A percentile compares a stretch with the other conserved stretches of the same genome.
phyloP scores from a whole-genome alignment of 1,284 basidiomycete genomes.

The Boletus subluridellus region DNA sequence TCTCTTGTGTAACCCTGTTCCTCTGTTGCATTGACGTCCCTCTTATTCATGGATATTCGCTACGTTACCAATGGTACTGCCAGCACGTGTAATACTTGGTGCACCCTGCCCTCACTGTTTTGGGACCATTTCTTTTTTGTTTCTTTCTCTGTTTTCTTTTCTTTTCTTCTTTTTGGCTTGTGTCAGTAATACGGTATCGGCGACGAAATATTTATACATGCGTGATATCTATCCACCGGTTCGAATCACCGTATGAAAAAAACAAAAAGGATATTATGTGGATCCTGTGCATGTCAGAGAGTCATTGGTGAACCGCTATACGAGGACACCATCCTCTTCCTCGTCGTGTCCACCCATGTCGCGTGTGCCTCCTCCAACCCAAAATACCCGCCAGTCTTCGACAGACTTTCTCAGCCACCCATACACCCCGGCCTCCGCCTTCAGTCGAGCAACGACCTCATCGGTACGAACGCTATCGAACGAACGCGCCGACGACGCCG shows the following conservation, averaged over 20 bases:
- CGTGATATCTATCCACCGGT: conserved; percentile 3
- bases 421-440: conserved; percentile 62
- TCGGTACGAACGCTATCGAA: conserved; percentile 52
- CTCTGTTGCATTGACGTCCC: conserved; percentile 22
- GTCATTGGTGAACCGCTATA: conserved; percentile 12
- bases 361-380: conserved; percentile 60
- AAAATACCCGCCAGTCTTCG: conserved; percentile 73
- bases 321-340: conserved; percentile 30
- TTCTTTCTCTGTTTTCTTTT: background rate
- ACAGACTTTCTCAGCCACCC: conserved; percentile 67
- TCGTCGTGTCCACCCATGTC: conserved; percentile 22
- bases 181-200: conserved; percentile 20
- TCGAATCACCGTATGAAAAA: background rate
- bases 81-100: conserved; percentile 32
- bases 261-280: background rate
- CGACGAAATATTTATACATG: conserved; percentile 18
- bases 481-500: conserved; percentile 43
- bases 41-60: conserved; percentile 14
- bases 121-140: conserved; percentile 7
- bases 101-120: conserved; percentile 22
- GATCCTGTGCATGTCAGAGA: background rate
- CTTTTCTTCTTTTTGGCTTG: conserved; percentile 7
- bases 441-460: conserved; percentile 44
- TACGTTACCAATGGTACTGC: conserved; percentile 27
- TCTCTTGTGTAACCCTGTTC: conserved; percentile 14